Evolutionary conservation across 345 rosid genomes (phyloP).

Genomic region (Zanthoxylum bungeanum): DNA sequence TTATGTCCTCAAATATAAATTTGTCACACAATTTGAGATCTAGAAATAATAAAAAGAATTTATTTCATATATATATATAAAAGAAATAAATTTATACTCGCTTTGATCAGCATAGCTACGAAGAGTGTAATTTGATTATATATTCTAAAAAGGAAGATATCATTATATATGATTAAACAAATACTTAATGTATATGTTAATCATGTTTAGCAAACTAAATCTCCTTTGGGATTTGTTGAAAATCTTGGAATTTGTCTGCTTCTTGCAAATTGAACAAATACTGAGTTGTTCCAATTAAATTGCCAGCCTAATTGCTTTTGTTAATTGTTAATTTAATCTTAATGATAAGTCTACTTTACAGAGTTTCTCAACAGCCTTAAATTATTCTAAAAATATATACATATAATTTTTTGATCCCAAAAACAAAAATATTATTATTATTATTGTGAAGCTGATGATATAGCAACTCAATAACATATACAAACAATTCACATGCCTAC

Average conservation of each 20-base stretch:
- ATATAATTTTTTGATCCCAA: not conserved
- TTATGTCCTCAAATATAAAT: too few species aligned
- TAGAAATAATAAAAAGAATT: too few species aligned
- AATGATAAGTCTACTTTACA: not conserved
- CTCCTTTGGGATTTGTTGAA: not conserved
- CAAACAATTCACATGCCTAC: constrained; percentile 5
- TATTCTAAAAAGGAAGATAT: not conserved
- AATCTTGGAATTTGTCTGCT: constrained; percentile 1
- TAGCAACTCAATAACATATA: not conserved
- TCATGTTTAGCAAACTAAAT: not conserved
- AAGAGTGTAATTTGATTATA: not conserved
- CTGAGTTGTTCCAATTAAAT: not conserved
- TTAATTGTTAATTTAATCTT: not conserved
- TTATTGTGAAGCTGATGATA: not conserved
- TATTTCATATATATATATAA: too few species aligned
- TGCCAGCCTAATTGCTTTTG: not conserved
- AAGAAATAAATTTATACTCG: too few species aligned
- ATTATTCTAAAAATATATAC: not conserved
- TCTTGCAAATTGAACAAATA: not conserved
- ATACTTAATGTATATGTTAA: not conserved
- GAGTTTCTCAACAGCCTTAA: not conserved
- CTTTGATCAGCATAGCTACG: not conserved
- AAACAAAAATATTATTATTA: not conserved
- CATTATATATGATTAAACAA: not conserved
- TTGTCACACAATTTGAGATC: too few species aligned